A percentile compares a stretch with the other conserved stretches of the same genome.
These are phyloP conservation scores for Colletotrichum tropicale DNA, from an alignment of 2,329 filamentous ascomycete species.

Conservation along the genomic window DNA sequence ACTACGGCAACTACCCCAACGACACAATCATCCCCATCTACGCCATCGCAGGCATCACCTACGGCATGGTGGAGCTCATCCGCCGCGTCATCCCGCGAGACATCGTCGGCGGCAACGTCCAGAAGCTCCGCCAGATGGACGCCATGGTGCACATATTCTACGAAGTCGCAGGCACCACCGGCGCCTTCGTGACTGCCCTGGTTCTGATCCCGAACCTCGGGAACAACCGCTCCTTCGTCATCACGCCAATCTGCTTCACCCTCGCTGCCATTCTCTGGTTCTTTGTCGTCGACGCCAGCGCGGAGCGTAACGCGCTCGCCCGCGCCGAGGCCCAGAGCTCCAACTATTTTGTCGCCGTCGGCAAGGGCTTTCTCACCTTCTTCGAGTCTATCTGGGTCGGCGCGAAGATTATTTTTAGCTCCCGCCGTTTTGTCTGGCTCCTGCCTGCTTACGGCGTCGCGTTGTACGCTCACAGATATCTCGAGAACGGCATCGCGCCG, in stretches of 20 bases:
- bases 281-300: constrained; percentile 46
- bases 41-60: constrained; percentile 42
- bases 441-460: constrained; percentile 52
- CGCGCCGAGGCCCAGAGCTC: constrained; percentile 22
- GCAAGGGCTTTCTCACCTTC: constrained; percentile 1
- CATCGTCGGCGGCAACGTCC: constrained; percentile 54
- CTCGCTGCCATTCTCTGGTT: constrained; percentile 46
- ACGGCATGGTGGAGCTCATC: constrained; percentile 57
- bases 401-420: constrained; percentile 48
- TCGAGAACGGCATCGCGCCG: constrained; percentile 52
- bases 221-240: constrained; percentile 56
- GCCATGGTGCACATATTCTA: constrained; percentile 31
- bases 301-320: constrained; percentile 25
- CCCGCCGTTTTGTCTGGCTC: constrained; percentile 53
- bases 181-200: constrained; percentile 52
- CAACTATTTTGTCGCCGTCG: not conserved
- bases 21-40: constrained; percentile 56
- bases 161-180: constrained; percentile 50
- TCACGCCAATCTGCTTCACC: constrained; percentile 52
- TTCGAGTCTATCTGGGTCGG: constrained; percentile 50
- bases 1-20: constrained; percentile 52
- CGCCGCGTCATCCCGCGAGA: constrained; percentile 54
- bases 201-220: constrained; percentile 53
- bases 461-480: constrained; percentile 53
- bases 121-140: constrained; percentile 53